These are phyloP conservation scores for Astraeus odoratus DNA, from an alignment of 768 basidiomycete species.

Conservation along the genomic window DNA sequence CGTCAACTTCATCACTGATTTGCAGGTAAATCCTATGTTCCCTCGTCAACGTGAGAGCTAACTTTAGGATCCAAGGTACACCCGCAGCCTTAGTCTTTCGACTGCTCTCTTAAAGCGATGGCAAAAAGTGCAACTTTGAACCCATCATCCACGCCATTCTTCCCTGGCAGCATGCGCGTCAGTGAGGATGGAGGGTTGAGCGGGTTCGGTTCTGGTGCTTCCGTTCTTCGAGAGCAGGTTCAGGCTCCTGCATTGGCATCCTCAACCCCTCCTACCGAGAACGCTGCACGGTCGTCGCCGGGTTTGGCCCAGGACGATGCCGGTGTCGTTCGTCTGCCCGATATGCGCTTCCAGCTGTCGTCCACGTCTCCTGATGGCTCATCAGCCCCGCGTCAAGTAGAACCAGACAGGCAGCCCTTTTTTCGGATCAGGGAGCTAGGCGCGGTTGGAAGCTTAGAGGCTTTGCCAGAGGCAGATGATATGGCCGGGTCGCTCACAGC, in stretches of 20 bases:
- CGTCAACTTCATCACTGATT: slow-evolving; percentile 2
- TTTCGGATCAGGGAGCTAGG: slow-evolving; percentile 42
- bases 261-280: slow-evolving; percentile 57
- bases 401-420: slow-evolving; percentile 39
- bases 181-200: slow-evolving; percentile 47
- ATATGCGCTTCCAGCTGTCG: slow-evolving; percentile 31
- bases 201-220: slow-evolving; percentile 40
- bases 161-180: slow-evolving; percentile 55
- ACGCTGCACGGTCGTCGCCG: slow-evolving; percentile 64
- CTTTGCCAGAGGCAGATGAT: slow-evolving; percentile 51
- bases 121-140: slow-evolving; percentile 73
- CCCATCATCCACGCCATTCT: slow-evolving; percentile 80
- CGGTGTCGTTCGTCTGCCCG: slow-evolving; percentile 14
- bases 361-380: slow-evolving; percentile 36
- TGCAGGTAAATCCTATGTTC: slow-evolving; percentile 16
- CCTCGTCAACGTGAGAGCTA: not conserved
- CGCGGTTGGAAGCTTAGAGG: slow-evolving; percentile 43
- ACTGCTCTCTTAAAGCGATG: slow-evolving; percentile 37
- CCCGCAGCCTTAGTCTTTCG: slow-evolving; percentile 20
- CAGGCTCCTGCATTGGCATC: slow-evolving; percentile 48
- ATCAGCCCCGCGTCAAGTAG: slow-evolving; percentile 41
- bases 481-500: slow-evolving; percentile 30
- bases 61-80: slow-evolving; percentile 6
- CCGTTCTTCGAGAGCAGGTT: slow-evolving; percentile 37
- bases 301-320: slow-evolving; percentile 43